Evolutionary conservation across 148 eudicot species (phyloP).

Genomic region (Polygonum aviculare): DNA sequence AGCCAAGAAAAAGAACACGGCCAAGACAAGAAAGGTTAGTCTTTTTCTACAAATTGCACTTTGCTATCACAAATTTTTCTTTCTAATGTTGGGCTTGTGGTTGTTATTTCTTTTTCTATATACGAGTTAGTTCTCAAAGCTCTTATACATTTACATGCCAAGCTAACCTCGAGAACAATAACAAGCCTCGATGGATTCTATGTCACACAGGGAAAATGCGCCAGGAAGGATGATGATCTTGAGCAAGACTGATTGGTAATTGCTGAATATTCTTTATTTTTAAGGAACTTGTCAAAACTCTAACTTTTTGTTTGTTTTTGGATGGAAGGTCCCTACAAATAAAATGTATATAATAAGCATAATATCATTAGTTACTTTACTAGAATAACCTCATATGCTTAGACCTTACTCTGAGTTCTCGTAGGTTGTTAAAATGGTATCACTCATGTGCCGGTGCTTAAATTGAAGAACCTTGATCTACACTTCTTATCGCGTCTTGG

Average conservation of each 20-base stretch:
- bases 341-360: not conserved
- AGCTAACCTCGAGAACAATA: slow-evolving; percentile 55
- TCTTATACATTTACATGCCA: slow-evolving; percentile 44
- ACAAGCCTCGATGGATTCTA: slow-evolving; percentile 68
- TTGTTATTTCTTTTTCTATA: not conserved
- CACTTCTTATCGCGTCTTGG: slow-evolving; percentile 93
- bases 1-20: slow-evolving; percentile 57
- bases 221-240: slow-evolving; percentile 93
- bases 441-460: slow-evolving; percentile 96
- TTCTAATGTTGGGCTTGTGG: slow-evolving; percentile 3
- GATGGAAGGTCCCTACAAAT: not conserved
- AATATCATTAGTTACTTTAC: not conserved
- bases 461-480: slow-evolving; percentile 91
- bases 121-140: not conserved
- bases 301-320: not conserved
- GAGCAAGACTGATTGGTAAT: slow-evolving; percentile 96
- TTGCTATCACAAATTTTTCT: slow-evolving; percentile 3
- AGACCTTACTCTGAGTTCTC: slow-evolving; percentile 6
- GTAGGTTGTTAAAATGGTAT: slow-evolving; percentile 94
- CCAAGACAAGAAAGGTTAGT: slow-evolving; percentile 83
- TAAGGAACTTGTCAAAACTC: not conserved
- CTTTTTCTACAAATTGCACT: slow-evolving; percentile 4
- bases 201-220: slow-evolving; percentile 58
- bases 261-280: not conserved
- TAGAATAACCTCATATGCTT: not conserved